Base-by-base conservation (phyloP, 2,329 filamentous ascomycete species). In the Calonectria hawksworthii region DNA sequence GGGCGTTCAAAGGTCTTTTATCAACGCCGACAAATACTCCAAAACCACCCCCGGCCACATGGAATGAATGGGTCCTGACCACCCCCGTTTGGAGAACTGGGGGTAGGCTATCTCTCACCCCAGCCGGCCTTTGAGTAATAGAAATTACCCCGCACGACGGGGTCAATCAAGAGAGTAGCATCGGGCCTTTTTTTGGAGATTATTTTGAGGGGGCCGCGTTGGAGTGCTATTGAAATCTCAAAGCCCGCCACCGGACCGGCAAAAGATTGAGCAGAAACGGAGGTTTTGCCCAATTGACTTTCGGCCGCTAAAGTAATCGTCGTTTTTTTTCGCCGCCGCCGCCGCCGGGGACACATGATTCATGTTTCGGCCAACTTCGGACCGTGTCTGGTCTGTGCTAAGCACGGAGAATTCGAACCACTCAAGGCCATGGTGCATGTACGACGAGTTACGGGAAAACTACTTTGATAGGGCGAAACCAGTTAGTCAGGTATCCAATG, bases 81-180 rank as follows among this genome's bases (percentile, higher is more conserved):
- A n/a, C 65, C 23, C 32, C 26, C 18, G 34, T 66, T 66, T 44
- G 51, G 36, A 56, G 59, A 70, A 50, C 72, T 61, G 67, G 72
- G 72, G 72, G 72, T 74, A 34, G 67, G 50, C 67, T 74, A 74
- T 74, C 72, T 74, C 32, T 36, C 30, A 63, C 68, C 74, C 74
- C 61, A 52, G 64, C 66, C 61, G 44, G 23, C n/a, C 5, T 75
- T 80, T 80, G 74, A 74, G 74, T 80, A 80, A 80, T 77, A 56
- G 74, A 80, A 80, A 80, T 75, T 80, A 80, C 79, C 79, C 79
- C 79, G 79, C 79, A 78, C 73, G 51, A 74, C 74, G 63, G 54
- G 41, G 56, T 52, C n/a, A 63, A 63, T 41, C 56, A 28, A 11
- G 36, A 63, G 34, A 26, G 56, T 41, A 41, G 34, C 56, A 41